Evolutionary conservation across 805 yeast genomes (phyloP).

Genomic region (Blastobotrys robertii): DNA sequence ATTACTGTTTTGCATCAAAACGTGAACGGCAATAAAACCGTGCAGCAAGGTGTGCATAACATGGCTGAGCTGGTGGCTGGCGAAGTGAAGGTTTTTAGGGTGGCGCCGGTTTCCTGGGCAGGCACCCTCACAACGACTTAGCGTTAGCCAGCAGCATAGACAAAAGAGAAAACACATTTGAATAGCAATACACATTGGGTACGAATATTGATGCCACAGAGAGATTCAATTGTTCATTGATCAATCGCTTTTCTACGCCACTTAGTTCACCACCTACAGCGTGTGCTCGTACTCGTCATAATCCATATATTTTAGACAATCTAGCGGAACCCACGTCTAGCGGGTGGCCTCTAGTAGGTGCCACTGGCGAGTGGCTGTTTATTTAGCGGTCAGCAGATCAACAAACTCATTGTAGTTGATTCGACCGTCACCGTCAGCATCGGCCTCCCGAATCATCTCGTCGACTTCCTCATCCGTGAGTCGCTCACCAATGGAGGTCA

Average conservation of each 20-base stretch:
- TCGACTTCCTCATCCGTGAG: conserved; percentile 94
- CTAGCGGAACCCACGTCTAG: not conserved
- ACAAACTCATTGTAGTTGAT: conserved; percentile 96
- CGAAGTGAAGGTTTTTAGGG: conserved; percentile 23
- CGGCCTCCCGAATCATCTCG: conserved; percentile 95
- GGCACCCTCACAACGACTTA: conserved; percentile 10
- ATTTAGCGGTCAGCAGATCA: conserved; percentile 44
- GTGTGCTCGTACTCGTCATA: too few species aligned
- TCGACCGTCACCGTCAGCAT: conserved; percentile 77
- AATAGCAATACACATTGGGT: too few species aligned
- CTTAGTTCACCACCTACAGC: too few species aligned
- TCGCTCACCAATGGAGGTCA: conserved; percentile 96
- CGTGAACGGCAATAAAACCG: conserved; percentile 23
- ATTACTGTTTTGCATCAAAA: conserved; percentile 26
- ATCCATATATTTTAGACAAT: too few species aligned
- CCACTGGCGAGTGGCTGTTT: not conserved
- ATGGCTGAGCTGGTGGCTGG: conserved; percentile 23
- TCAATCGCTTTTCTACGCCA: too few species aligned
- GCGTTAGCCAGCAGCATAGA: too few species aligned
- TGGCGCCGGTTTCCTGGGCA: conserved; percentile 27
- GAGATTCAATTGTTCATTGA: too few species aligned
- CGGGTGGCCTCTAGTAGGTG: not conserved
- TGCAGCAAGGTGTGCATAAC: conserved; percentile 22
- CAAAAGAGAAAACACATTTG: too few species aligned
- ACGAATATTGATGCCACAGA: too few species aligned